phyloP scores from a whole-genome alignment of 2,329 filamentous ascomycete species.

The Claviceps sp. region DNA sequence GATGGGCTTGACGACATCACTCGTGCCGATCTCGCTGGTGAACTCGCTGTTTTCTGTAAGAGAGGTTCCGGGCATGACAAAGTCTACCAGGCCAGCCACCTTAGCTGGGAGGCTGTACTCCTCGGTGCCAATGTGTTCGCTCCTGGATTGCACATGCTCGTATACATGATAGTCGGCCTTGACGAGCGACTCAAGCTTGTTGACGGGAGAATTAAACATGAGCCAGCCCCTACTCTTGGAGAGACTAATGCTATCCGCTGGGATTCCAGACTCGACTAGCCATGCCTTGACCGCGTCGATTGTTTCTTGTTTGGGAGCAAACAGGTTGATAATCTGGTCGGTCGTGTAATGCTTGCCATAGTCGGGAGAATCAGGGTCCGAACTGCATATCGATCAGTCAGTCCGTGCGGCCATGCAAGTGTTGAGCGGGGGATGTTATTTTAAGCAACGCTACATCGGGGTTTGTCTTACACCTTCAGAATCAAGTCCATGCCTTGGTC shows the following conservation, averaged over 20 bases:
- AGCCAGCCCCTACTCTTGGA: constrained; percentile 40
- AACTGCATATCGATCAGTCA: constrained; percentile 4
- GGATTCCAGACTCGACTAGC: constrained; percentile 39
- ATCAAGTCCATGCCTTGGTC: constrained; percentile 30
- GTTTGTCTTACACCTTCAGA: constrained; percentile 20
- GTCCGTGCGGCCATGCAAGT: not conserved
- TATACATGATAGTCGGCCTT: constrained; percentile 39
- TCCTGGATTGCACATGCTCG: constrained; percentile 21
- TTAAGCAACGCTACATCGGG: not conserved
- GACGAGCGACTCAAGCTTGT: constrained; percentile 39
- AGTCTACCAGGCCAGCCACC: constrained; percentile 24
- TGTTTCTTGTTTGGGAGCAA: constrained; percentile 28
- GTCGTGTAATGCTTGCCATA: constrained; percentile 35
- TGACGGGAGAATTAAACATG: constrained; percentile 38
- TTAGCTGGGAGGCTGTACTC: constrained; percentile 26
- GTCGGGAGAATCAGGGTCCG: constrained; percentile 28
- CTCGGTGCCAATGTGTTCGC: constrained; percentile 27
- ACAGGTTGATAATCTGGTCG: constrained; percentile 28
- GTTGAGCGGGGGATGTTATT: no score
- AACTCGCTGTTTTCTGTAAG: constrained; percentile 1
- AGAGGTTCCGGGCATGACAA: constrained; percentile 25
- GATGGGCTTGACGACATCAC: no score
- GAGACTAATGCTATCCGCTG: constrained; percentile 30
- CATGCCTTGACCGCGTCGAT: constrained; percentile 38
- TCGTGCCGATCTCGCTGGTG: no score